These are phyloP conservation scores for Paxillus rubicundulus DNA, from an alignment of 768 basidiomycete species.

Conservation along the genomic window DNA sequence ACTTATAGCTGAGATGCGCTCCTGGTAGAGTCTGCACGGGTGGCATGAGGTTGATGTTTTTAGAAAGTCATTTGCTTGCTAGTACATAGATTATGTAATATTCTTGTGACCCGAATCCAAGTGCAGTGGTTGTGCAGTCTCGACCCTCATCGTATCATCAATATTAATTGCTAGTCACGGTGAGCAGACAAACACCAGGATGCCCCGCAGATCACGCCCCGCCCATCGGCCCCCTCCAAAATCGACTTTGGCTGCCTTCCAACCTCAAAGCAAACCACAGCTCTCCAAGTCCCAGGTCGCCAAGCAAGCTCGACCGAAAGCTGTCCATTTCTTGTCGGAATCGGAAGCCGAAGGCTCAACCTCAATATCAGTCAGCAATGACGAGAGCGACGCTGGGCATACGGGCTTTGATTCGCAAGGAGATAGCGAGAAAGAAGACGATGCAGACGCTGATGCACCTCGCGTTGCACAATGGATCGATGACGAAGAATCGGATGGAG, in stretches of 20 bases:
- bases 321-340: constrained; percentile 15
- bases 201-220: constrained; percentile 13
- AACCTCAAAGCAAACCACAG: neutral
- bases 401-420: constrained; percentile 2
- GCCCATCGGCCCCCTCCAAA: constrained; percentile 1
- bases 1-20: too few relatives aligned
- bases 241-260: neutral
- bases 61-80: too few relatives aligned
- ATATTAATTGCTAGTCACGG: neutral
- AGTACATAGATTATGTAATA: too few relatives aligned
- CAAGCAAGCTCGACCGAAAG: constrained; percentile 15
- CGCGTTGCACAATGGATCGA: constrained; percentile 64
- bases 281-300: constrained; percentile 5
- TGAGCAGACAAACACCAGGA: neutral
- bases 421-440: constrained; percentile 30
- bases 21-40: neutral
- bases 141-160: too few relatives aligned
- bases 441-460: constrained; percentile 47
- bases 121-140: constrained; percentile 4
- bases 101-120: neutral
- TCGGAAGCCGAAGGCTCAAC: constrained; percentile 1
- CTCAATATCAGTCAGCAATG: neutral
- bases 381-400: neutral
- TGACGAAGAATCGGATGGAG: constrained; percentile 38
- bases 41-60: neutral